These are phyloP conservation scores for Phytophthora hibernalis DNA, from an alignment of 352 stramenopile genomes.

Conservation along the genomic window DNA sequence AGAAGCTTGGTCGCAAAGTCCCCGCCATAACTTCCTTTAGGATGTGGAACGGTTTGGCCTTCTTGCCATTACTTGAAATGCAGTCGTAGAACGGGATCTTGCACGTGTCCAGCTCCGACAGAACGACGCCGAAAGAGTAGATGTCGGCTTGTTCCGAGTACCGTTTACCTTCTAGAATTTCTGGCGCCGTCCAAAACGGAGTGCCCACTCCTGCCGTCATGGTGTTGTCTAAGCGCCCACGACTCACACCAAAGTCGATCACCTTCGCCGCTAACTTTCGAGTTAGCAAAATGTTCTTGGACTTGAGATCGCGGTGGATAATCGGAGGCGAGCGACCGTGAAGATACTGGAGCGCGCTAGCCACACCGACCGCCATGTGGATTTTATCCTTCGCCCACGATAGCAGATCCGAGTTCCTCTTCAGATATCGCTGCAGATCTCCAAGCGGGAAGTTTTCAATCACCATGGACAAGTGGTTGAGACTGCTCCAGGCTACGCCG, in stretches of 20 bases:
- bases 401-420: constrained; percentile 23
- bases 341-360: constrained; percentile 47
- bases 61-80: constrained; percentile 9
- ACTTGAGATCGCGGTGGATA: constrained; percentile 59
- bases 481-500: constrained; percentile 50
- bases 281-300: constrained; percentile 53
- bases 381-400: constrained; percentile 48
- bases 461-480: constrained; percentile 52
- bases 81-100: constrained; percentile 38
- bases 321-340: constrained; percentile 43
- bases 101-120: constrained; percentile 55
- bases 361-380: constrained; percentile 43
- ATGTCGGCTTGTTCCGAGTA: constrained; percentile 72
- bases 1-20: constrained; percentile 55
- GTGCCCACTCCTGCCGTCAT: constrained; percentile 60
- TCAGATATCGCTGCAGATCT: constrained; percentile 49
- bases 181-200: constrained; percentile 64
- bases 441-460: constrained; percentile 51
- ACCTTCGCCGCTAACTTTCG: constrained; percentile 42
- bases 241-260: constrained; percentile 60
- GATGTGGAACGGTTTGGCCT: constrained; percentile 55
- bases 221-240: constrained; percentile 31
- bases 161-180: constrained; percentile 59
- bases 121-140: constrained; percentile 69
- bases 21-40: constrained; percentile 52